These are phyloP conservation scores for Zanthoxylum bungeanum DNA, from an alignment of 345 rosid species.

Conservation along the genomic window DNA sequence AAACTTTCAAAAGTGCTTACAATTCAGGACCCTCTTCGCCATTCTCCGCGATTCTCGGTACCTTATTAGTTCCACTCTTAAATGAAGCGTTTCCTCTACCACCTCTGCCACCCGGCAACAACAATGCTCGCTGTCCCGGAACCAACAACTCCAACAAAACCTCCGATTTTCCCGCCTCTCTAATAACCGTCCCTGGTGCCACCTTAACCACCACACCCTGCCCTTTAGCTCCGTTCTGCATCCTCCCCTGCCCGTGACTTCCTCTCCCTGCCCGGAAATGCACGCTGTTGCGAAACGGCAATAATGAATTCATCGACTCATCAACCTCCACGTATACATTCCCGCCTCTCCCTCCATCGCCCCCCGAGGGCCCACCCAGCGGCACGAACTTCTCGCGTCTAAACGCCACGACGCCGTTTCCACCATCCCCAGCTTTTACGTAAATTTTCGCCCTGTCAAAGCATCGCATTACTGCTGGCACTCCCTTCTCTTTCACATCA, in stretches of 20 bases:
- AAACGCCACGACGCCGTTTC: constrained; percentile 90
- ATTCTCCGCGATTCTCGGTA: constrained; percentile 88
- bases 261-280: constrained; percentile 90
- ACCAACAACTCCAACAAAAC: constrained; percentile 77
- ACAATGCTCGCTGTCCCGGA: constrained; percentile 76
- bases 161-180: constrained; percentile 70
- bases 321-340: constrained; percentile 79
- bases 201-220: constrained; percentile 81
- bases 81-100: constrained; percentile 95
- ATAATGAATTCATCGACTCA: constrained; percentile 72
- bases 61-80: constrained; percentile 76
- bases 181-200: constrained; percentile 76
- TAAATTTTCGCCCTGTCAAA: constrained; percentile 82
- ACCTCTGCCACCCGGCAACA: constrained; percentile 92
- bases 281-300: constrained; percentile 77
- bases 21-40: constrained; percentile 97
- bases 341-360: constrained; percentile 96
- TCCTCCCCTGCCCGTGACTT: constrained; percentile 69
- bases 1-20: constrained; percentile 41
- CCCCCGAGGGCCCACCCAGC: constrained; percentile 91
- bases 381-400: constrained; percentile 87
- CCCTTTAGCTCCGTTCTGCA: constrained; percentile 74
- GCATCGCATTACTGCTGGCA: constrained; percentile 93
- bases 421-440: constrained; percentile 84
- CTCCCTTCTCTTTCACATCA: constrained; percentile 73